A percentile compares a stretch with the other conserved stretches of the same genome.
These are phyloP conservation scores for Microcyclosporella mali DNA, from an alignment of 2,329 filamentous ascomycete species.

Conservation along the genomic window DNA sequence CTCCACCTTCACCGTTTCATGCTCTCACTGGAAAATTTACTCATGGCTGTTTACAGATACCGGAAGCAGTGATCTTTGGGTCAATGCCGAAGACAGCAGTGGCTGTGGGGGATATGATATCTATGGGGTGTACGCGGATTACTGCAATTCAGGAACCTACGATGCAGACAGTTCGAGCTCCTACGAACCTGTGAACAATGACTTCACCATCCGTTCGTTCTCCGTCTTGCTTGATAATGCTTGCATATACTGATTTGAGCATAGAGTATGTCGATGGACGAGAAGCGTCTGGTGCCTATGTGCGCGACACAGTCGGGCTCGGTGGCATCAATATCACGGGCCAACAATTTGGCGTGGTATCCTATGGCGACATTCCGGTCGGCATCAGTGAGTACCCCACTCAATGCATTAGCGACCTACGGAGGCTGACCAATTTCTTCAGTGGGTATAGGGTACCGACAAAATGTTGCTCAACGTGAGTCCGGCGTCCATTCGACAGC, in stretches of 20 bases:
- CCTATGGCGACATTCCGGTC: too few relatives aligned
- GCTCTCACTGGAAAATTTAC: too few relatives aligned
- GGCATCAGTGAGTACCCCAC: constrained; percentile 18
- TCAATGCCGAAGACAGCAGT: constrained; percentile 56
- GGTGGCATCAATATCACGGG: constrained; percentile 47
- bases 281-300: constrained; percentile 71
- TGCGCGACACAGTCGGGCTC: constrained; percentile 62
- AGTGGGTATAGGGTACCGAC: constrained; percentile 72
- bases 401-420: constrained; percentile 30
- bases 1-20: too few relatives aligned
- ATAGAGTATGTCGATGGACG: constrained; percentile 67
- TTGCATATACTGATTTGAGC: too few relatives aligned
- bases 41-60: constrained; percentile 39
- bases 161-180: constrained; percentile 65
- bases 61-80: constrained; percentile 59
- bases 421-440: constrained; percentile 54
- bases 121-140: constrained; percentile 53
- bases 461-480: too few relatives aligned
- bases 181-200: constrained; percentile 63
- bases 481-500: too few relatives aligned
- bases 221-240: too few relatives aligned
- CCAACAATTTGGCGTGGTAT: constrained; percentile 61
- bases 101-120: constrained; percentile 46
- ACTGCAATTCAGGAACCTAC: constrained; percentile 56
- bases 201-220: constrained; percentile 66